Evolutionary conservation across 2,329 filamentous ascomycete genomes (phyloP), one percentile per base, ranked within the genome.

Genomic region (Claviceps maximensis): DNA sequence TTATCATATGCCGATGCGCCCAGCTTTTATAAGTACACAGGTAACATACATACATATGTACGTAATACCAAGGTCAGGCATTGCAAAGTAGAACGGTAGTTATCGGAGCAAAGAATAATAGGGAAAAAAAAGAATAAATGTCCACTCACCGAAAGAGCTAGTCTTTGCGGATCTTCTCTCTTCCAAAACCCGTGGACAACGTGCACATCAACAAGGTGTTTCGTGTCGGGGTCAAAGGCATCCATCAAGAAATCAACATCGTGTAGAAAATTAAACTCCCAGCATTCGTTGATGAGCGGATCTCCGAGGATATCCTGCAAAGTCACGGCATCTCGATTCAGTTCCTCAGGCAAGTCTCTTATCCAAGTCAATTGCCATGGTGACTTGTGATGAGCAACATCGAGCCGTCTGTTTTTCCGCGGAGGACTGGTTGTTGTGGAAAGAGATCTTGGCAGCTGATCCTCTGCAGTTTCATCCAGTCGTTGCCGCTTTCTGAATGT

Each of bases 341-440:
- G 67, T 1, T 69, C 65, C 1, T 71, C 65, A 1, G 80, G 72
- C 0, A 90, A 70, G 59, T 86, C 84, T 29, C 71, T 73, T 52
- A 93, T 83, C 55, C 74, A 76, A 0, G 85, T 90, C 15, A 93
- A 77, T 54, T 82, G 80, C 58, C 90, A 79, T 0, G 87, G 87
- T 1, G 87, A 90, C 1, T 68, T 63, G 25, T 80, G 60, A 1
- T 62, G 29, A 31, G 56, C 27, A 19, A 57, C 7, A 7, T 49
- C 21, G 1, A 52, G 54, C 8, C 60, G 58, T 21, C 55, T 61
- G 53, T 58, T 69, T 56, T 67, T 73, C 44, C 47, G 61, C 1
- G 74, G 74, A 29, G 76, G 77, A 49, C 74, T 79, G 50, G 78
- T 71, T 8, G 72, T 67, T 7, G 65, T 59, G 19, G 61, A 61